These are phyloP conservation scores for Daphne laureola DNA, from an alignment of 441 rosid genomes.

Conservation along the genomic window DNA sequence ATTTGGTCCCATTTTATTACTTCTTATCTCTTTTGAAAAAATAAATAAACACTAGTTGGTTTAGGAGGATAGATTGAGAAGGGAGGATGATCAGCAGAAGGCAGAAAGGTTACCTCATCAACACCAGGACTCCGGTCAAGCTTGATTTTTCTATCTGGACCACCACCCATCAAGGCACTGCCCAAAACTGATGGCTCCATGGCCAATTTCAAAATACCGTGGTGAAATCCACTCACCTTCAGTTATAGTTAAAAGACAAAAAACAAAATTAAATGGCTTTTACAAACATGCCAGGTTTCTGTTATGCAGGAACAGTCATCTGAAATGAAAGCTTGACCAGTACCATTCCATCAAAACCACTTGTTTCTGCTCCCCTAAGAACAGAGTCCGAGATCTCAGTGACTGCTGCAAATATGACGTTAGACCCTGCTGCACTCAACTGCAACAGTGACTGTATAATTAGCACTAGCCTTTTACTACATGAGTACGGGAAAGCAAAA, in stretches of 20 bases:
- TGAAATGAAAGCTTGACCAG: conserved; percentile 14
- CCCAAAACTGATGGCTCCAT: conserved; percentile 95
- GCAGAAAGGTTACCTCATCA: conserved; percentile 61
- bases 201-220: conserved; percentile 87
- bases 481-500: conserved; percentile 10
- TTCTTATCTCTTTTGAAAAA: not conserved
- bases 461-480: not conserved
- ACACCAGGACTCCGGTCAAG: conserved; percentile 83
- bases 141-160: conserved; percentile 85
- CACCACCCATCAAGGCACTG: conserved; percentile 84
- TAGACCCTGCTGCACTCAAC: conserved; percentile 86
- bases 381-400: conserved; percentile 93
- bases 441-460: conserved; percentile 35
- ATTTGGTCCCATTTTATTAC: not conserved
- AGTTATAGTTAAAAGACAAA: conserved; percentile 13
- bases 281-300: not conserved
- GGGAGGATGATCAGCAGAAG: not conserved
- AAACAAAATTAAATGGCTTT: conserved; percentile 7
- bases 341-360: conserved; percentile 97
- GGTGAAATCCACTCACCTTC: conserved; percentile 83
- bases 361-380: conserved; percentile 84
- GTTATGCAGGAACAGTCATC: conserved; percentile 5
- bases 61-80: not conserved
- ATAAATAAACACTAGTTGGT: not conserved
- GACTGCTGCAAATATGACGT: conserved; percentile 74